Conservation (phyloP, 2,329 filamentous ascomycete species). For the Diplodia corticola region DNA sequence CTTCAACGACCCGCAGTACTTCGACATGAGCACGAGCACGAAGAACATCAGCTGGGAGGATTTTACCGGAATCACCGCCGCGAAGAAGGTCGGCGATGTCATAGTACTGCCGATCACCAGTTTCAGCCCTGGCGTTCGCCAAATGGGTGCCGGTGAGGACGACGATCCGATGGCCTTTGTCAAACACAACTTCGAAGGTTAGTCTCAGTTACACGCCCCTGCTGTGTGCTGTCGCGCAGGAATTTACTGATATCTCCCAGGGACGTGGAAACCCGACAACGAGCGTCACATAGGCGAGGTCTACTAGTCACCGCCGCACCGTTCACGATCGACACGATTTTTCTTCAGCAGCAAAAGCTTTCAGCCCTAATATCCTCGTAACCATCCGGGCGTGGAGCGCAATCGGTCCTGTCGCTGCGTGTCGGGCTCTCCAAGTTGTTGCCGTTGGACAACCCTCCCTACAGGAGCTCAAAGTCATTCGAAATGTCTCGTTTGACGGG, state of each 20-base stretch:
- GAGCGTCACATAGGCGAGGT: slow-evolving; percentile 65
- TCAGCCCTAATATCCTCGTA: slow-evolving; percentile 16
- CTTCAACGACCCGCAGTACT: slow-evolving; percentile 88
- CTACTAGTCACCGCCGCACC: background rate
- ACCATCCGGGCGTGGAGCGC: slow-evolving; percentile 12
- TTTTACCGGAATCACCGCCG: slow-evolving; percentile 81
- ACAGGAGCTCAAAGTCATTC: background rate
- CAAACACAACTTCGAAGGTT: slow-evolving; percentile 94
- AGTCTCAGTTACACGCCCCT: slow-evolving; percentile 32
- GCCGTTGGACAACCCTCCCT: background rate
- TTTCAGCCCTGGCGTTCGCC: slow-evolving; percentile 90
- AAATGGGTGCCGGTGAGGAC: slow-evolving; percentile 86
- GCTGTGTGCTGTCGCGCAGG: background rate
- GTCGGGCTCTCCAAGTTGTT: background rate
- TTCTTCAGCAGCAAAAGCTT: slow-evolving; percentile 16
- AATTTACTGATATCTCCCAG: slow-evolving; percentile 43
- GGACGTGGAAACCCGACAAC: slow-evolving; percentile 73
- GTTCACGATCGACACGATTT: slow-evolving; percentile 22
- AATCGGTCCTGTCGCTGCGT: slow-evolving; percentile 2
- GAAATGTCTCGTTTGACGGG: background rate
- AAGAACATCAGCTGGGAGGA: slow-evolving; percentile 80
- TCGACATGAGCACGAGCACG: slow-evolving; percentile 71
- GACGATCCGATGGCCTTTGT: slow-evolving; percentile 98
- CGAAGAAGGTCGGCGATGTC: slow-evolving; percentile 90
- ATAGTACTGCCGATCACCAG: slow-evolving; percentile 93